Base-by-base conservation (phyloP, 2,329 filamentous ascomycete genomes). In the Aspergillus sp. region DNA sequence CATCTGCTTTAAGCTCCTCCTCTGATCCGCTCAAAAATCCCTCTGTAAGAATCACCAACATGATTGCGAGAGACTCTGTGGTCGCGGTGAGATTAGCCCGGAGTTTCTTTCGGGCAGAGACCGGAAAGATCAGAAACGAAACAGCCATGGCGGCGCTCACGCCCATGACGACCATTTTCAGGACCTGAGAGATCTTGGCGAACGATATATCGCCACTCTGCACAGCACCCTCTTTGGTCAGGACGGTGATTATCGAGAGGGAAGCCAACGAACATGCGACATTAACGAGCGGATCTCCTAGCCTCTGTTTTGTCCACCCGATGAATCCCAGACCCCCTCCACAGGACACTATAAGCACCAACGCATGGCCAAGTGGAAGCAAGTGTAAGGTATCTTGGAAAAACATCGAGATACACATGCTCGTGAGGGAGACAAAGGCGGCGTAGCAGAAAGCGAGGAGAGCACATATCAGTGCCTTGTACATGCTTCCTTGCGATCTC, bases 211-310 rank as follows among this genome's bases (percentile, higher is more conserved):
- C 83, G 4, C 86, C 88, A 32, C 79, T 82, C 58, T 94, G 87
- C 1, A 96, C 83, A 2, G 88, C 82, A 43, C 88, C 89, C 66
- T 96, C 91, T 67, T 94, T 94, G 7, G 91, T 95, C 51, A 96
- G 73, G 41, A 94, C 81, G 2, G 86, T 90, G 61, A 96, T 94
- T 52, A 93, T 86, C 43, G 88, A 88, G 48, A 97, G 82, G 32
- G 88, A 91, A 5, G 90, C 82, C 54, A 96, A 74, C 30, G 89
- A 95, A 56, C 86, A 88, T 42, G 85, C 87, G 33, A 91, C 85
- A 60, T 89, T 90, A 52, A 93, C 87, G 46, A 93, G 70, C 5
- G 88, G 86, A 57, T 86, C 83, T 50, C 85, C 86, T 50, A 88
- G 75, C 56, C 74, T 82, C 62, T 91, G 86, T 68, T 94, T 94